Evolutionary conservation across 2,329 filamentous ascomycete genomes (phyloP).

Genomic region (Aspergillus brunneoviolaceus): DNA sequence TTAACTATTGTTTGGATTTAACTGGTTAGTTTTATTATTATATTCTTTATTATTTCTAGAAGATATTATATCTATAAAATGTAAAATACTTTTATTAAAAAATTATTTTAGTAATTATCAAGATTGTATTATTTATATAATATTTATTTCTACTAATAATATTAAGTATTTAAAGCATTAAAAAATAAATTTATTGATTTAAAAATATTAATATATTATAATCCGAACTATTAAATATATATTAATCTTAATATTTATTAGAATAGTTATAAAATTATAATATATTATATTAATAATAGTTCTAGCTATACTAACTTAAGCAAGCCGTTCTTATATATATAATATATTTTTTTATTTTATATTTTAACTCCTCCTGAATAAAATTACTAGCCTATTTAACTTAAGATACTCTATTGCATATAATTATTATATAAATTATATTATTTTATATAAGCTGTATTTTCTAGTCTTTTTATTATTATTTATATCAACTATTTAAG

Average conservation of each 20-base stretch:
- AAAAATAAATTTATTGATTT: neutral
- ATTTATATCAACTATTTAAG: too few relatives aligned
- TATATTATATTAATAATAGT: neutral
- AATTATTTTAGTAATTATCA: neutral
- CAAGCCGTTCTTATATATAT: neutral
- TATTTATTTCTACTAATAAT: neutral
- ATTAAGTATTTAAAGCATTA: too few relatives aligned
- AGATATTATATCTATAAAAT: neutral
- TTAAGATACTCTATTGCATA: too few relatives aligned
- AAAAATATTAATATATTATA: neutral
- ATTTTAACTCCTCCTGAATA: too few relatives aligned
- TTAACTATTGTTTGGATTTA: neutral
- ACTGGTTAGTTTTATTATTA: neutral
- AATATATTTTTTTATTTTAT: neutral
- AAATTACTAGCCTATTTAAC: too few relatives aligned
- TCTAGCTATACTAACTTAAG: neutral
- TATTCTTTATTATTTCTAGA: neutral
- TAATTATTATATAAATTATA: too few relatives aligned
- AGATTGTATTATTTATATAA: too few relatives aligned
- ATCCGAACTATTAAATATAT: neutral
- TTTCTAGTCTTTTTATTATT: too few relatives aligned
- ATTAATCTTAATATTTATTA: neutral
- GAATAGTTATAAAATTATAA: neutral
- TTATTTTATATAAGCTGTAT: too few relatives aligned
- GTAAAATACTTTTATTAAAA: neutral